Conservation (phyloP, 176 grass and related monocot genomes). For the Juncus inflexus region DNA sequence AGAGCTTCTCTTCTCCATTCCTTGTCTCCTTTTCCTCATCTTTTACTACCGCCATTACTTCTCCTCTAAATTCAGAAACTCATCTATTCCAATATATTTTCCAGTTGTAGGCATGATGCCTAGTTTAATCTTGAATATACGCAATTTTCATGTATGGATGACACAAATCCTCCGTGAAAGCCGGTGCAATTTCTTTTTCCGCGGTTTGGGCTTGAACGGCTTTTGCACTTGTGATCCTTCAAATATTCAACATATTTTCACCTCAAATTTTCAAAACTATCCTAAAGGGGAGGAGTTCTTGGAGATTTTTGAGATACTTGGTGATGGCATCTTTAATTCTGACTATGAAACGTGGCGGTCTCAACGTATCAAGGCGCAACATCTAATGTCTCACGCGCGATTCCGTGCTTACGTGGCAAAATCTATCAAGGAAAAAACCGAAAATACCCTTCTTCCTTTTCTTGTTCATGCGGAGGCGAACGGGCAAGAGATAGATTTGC, state of each 20-base stretch:
- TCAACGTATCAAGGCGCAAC: constrained; percentile 28
- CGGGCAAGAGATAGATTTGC: constrained; percentile 24
- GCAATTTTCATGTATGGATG: constrained; percentile 21
- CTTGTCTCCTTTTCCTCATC: constrained; percentile 1
- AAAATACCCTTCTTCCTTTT: constrained; percentile 31
- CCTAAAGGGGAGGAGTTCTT: constrained; percentile 27
- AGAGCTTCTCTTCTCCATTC: background rate
- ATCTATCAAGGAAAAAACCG: constrained; percentile 31
- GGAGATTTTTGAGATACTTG: constrained; percentile 25
- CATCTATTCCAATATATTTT: constrained; percentile 20
- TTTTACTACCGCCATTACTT: background rate
- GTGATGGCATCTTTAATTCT: constrained; percentile 28
- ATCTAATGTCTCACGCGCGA: constrained; percentile 22
- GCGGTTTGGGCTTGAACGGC: constrained; percentile 7
- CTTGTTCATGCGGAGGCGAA: constrained; percentile 17
- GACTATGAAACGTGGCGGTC: background rate
- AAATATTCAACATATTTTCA: constrained; percentile 26
- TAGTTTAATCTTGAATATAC: constrained; percentile 25
- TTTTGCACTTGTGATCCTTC: constrained; percentile 9
- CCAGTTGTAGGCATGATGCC: constrained; percentile 36
- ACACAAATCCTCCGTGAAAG: constrained; percentile 11
- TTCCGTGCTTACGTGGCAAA: constrained; percentile 29
- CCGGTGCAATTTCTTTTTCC: constrained; percentile 31
- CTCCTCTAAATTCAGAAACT: background rate
- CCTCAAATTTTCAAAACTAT: constrained; percentile 16